A percentile compares a stretch with the other conserved stretches of the same genome.
Conservation (phyloP, 768 basidiomycete genomes). For the Termitomyces sp. region DNA sequence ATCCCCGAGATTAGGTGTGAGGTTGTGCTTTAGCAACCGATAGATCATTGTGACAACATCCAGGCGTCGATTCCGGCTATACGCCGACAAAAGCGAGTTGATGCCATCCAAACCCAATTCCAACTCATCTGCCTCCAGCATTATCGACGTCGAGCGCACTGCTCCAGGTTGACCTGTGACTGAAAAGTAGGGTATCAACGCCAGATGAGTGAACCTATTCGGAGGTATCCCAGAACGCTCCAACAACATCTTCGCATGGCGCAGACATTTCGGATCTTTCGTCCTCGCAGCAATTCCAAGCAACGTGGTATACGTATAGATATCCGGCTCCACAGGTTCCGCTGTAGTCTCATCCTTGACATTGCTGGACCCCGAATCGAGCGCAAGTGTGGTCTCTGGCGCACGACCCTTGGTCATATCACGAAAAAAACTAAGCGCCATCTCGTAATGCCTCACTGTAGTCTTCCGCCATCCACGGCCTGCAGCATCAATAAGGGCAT, state of each 20-base stretch:
- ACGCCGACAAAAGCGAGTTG: slow-evolving; percentile 73
- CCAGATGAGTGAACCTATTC: slow-evolving; percentile 60
- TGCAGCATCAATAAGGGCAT: slow-evolving; percentile 64
- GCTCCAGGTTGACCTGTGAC: slow-evolving; percentile 42
- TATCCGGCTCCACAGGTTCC: slow-evolving; percentile 47
- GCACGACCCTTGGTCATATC: slow-evolving; percentile 50
- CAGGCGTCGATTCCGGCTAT: slow-evolving; percentile 45
- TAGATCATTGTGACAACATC: slow-evolving; percentile 64
- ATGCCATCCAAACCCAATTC: slow-evolving; percentile 61
- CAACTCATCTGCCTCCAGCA: slow-evolving; percentile 47
- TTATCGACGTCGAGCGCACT: slow-evolving; percentile 51
- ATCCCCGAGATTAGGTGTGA: slow-evolving; percentile 30
- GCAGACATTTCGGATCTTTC: slow-evolving; percentile 35
- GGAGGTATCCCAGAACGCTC: slow-evolving; percentile 50
- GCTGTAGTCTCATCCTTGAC: slow-evolving; percentile 8
- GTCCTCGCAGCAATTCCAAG: slow-evolving; percentile 61
- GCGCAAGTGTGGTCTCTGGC: slow-evolving; percentile 33
- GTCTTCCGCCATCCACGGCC: slow-evolving; percentile 66
- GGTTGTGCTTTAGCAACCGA: slow-evolving; percentile 55
- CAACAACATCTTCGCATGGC: slow-evolving; percentile 53
- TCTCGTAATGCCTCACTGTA: slow-evolving; percentile 51
- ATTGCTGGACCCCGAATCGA: slow-evolving; percentile 12
- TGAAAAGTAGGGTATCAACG: slow-evolving; percentile 55
- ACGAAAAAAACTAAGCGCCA: slow-evolving; percentile 55
- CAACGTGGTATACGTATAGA: slow-evolving; percentile 67